Evolutionary conservation across 2,329 filamentous ascomycete genomes (phyloP).

Genomic region (Colletotrichum siamense): DNA sequence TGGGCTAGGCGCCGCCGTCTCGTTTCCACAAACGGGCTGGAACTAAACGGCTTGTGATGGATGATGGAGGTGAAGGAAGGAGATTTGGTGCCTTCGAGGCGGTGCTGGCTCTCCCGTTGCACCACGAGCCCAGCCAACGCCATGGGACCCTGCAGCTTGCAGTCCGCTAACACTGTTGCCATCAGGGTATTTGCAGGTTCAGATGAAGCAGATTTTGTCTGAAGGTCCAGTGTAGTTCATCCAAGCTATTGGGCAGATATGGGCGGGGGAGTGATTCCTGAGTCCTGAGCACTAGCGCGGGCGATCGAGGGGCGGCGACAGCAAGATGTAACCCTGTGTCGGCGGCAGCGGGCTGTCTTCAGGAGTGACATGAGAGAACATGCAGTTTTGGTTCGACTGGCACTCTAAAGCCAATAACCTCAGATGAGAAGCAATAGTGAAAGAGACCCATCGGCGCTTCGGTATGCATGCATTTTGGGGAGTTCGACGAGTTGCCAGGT

Average conservation of each 20-base stretch:
- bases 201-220: slow-evolving; percentile 7
- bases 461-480: not conserved
- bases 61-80: not conserved
- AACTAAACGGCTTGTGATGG: not conserved
- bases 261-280: not conserved
- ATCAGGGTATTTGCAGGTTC: not conserved
- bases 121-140: not conserved
- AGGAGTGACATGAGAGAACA: not conserved
- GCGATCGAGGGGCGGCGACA: not conserved
- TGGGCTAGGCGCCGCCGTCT: not conserved
- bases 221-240: not conserved
- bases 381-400: not conserved
- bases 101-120: not conserved
- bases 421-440: not conserved
- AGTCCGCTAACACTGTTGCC: not conserved
- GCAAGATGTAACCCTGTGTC: not conserved
- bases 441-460: not conserved
- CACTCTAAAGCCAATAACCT: not conserved
- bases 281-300: not conserved
- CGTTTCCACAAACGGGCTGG: not conserved
- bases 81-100: not conserved
- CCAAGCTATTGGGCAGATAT: not conserved
- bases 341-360: not conserved
- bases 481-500: not conserved
- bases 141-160: not conserved